Evolutionary conservation across 2,329 filamentous ascomycete species (phyloP).

Genomic region (Beauveria bassiana): DNA sequence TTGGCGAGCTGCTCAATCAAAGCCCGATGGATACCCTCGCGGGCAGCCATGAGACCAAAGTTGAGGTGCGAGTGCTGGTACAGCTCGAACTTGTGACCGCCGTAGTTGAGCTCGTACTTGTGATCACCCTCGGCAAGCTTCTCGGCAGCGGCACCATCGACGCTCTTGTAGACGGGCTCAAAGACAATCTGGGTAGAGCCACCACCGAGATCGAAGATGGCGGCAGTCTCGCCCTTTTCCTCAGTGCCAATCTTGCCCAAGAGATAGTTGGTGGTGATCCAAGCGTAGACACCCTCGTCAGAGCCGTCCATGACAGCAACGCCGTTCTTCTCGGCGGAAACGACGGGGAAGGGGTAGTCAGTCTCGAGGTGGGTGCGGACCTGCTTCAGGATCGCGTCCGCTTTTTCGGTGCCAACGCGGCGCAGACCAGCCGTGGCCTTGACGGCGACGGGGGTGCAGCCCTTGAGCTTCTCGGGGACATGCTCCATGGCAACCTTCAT

Average conservation of each 20-base stretch:
- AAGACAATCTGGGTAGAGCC: conserved; percentile 99
- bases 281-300: conserved; percentile 95
- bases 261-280: conserved; percentile 98
- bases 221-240: conserved; percentile 83
- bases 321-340: conserved; percentile 75
- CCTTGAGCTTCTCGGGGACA: conserved; percentile 81
- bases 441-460: conserved; percentile 92
- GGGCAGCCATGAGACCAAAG: conserved; percentile 92
- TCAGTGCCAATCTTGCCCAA: conserved; percentile 94
- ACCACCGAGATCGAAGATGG: conserved; percentile 91
- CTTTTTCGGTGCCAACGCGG: conserved; percentile 73
- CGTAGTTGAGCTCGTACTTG: conserved; percentile 88
- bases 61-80: conserved; percentile 98
- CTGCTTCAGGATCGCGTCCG: conserved; percentile 74
- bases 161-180: conserved; percentile 81
- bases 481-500: conserved; percentile 77
- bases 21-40: conserved; percentile 71
- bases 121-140: conserved; percentile 84
- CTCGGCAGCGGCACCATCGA: conserved; percentile 73
- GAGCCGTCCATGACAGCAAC: conserved; percentile 97
- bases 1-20: conserved; percentile 67
- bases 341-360: conserved; percentile 88
- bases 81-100: conserved; percentile 80
- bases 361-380: conserved; percentile 80
- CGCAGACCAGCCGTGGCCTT: conserved; percentile 94